phyloP scores from a whole-genome alignment of 495 filamentous ascomycete species.

The Letharia columbiana region DNA sequence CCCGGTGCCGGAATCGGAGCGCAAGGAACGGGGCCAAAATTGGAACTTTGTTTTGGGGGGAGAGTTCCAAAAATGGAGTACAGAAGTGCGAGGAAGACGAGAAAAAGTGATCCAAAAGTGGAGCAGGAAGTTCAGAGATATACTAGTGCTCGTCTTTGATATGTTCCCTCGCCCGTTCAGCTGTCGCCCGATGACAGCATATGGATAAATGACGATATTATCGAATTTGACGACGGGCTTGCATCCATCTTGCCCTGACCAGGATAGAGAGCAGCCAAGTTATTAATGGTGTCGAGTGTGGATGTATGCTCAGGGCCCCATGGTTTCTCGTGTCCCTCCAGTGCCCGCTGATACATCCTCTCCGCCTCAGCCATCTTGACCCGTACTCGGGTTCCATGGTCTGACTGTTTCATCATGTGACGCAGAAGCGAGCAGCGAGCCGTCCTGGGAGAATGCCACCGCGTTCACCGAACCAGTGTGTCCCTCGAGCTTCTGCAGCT shows the following conservation, averaged over 20 bases:
- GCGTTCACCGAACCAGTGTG: slow-evolving; percentile 16
- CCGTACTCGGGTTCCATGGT: slow-evolving; percentile 23
- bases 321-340: slow-evolving; percentile 16
- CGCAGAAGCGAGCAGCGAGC: slow-evolving; percentile 19
- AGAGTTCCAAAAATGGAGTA: neutral
- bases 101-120: neutral
- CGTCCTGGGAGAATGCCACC: slow-evolving; percentile 24
- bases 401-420: slow-evolving; percentile 21
- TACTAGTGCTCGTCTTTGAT: no score
- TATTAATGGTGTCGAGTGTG: slow-evolving; percentile 26
- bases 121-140: neutral
- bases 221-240: no score
- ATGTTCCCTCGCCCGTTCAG: no score
- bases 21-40: neutral
- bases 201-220: no score
- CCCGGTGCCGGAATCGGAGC: neutral
- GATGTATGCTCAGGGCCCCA: slow-evolving; percentile 2
- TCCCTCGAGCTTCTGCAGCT: slow-evolving; percentile 16
- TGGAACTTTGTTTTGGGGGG: neutral
- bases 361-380: slow-evolving; percentile 23
- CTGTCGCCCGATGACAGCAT: no score
- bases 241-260: slow-evolving; percentile 29
- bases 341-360: slow-evolving; percentile 13
- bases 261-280: slow-evolving; percentile 31
- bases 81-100: neutral